Conservation (phyloP, 805 yeast genomes). For the Hanseniaspora singularis region DNA sequence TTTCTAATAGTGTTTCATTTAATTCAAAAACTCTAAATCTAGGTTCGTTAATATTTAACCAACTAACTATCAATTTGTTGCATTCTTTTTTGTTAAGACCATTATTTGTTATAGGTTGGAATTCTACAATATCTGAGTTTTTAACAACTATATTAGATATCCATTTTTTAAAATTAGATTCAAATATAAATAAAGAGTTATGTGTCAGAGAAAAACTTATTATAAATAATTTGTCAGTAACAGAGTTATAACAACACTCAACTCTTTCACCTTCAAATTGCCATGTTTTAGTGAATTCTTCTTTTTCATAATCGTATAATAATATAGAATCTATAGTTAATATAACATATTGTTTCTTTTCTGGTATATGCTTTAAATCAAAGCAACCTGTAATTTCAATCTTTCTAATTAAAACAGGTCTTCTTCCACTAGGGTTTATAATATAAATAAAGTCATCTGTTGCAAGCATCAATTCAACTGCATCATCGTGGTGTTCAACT, state of each 20-base stretch:
- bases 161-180: conserved; percentile 28
- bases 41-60: conserved; percentile 33
- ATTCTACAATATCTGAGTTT: conserved; percentile 24
- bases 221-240: conserved; percentile 15
- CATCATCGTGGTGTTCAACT: conserved; percentile 11
- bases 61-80: conserved; percentile 26
- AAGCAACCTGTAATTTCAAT: conserved; percentile 20
- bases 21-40: conserved; percentile 26
- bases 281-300: conserved; percentile 21
- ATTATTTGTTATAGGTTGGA: conserved; percentile 15
- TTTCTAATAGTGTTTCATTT: conserved; percentile 19
- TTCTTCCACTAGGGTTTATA: conserved; percentile 44
- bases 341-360: conserved; percentile 18
- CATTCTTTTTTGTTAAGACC: conserved; percentile 8
- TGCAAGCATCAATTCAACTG: conserved; percentile 23
- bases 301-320: conserved; percentile 11
- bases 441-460: conserved; percentile 41
- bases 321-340: conserved; percentile 19
- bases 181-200: conserved; percentile 23
- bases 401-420: conserved; percentile 24
- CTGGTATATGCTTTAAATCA: conserved; percentile 19
- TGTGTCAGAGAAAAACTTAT: conserved; percentile 21
- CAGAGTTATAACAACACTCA: conserved; percentile 14
- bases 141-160: conserved; percentile 26
- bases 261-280: conserved; percentile 20